Base-by-base conservation (phyloP, 805 yeast genomes). In the Jamesozyma rosinii region DNA sequence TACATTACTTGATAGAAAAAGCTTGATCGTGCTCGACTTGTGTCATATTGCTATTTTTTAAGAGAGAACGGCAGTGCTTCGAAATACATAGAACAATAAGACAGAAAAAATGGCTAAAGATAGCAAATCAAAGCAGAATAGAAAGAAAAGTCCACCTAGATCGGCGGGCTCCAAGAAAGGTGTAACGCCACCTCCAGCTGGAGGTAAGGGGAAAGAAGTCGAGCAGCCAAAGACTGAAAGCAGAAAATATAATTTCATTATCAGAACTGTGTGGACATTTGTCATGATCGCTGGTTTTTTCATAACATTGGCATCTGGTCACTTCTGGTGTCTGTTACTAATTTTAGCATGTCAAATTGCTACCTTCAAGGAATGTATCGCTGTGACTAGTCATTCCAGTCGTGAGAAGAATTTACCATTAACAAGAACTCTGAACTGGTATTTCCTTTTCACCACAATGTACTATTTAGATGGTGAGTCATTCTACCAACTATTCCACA, bases 201-300 rank as follows among this genome's bases (percentile, higher is more conserved):
- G 6, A 33, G 18, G 18, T 14, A 33, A n/a, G 6, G 21, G 18
- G 13, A 19, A 34, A 13, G 15, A 19, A 9, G 24, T 6, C 5
- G 9, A 34, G n/a, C 6, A 6, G 13, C 30, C 44, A 40, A 40
- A 29, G 40, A 51, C 46, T 31, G 59, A 55, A 29, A 55, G 46
- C 32, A 60, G 53, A 44, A 50, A 50, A 32, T 54, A 55, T 37
- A 59, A 58, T 35, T 88, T 92, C 57, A 61, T 88, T 38, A 85
- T 88, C 21, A 77, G 98, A 52, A 81, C 97, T 3, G 70, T 84
- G 38, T 92, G 97, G 97, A 84, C 97, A 0, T 64, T 92, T 54
- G 87, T 92, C 15, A 89, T 92, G 97, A 81, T 92, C 47, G 64
- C 70, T 15, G 78, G 77, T 5, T 83, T 88, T 63, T 77, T 86